phyloP scores from a whole-genome alignment of 2,329 filamentous ascomycete species.

The Hypoxylon sp. region DNA sequence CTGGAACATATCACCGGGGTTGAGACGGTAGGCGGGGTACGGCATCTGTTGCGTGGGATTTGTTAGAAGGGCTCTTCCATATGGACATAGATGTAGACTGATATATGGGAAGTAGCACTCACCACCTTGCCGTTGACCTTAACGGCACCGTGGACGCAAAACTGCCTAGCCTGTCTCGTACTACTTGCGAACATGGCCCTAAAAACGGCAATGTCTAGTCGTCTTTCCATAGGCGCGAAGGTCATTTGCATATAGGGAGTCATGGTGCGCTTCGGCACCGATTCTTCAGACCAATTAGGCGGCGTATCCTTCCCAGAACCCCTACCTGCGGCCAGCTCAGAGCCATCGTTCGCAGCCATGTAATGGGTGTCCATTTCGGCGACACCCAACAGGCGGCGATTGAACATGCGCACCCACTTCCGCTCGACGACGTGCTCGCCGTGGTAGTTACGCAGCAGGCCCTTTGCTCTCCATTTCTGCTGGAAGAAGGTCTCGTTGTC shows the following conservation, averaged over 20 bases:
- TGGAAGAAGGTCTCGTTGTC: conserved; percentile 85
- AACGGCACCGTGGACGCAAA: conserved; percentile 92
- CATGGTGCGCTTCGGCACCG: conserved; percentile 52
- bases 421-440: conserved; percentile 94
- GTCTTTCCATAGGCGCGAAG: conserved; percentile 90
- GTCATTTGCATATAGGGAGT: conserved; percentile 98
- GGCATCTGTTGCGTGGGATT: conserved; percentile 74
- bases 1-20: conserved; percentile 98
- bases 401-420: conserved; percentile 96
- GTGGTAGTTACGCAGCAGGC: conserved; percentile 87
- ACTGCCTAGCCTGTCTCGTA: conserved; percentile 91
- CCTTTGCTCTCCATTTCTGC: conserved; percentile 97
- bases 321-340: conserved; percentile 84
- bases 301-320: conserved; percentile 76
- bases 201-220: conserved; percentile 95
- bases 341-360: conserved; percentile 85
- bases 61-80: conserved; percentile 15
- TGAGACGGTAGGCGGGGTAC: conserved; percentile 92
- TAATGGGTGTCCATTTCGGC: conserved; percentile 87
- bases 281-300: conserved; percentile 28
- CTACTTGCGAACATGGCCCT: conserved; percentile 94
- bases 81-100: neutral
- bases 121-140: conserved; percentile 98
- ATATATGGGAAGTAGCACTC: conserved; percentile 44
- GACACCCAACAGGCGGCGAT: conserved; percentile 82